These are phyloP conservation scores for Lachnellula arida DNA, from an alignment of 2,329 filamentous ascomycete genomes.

Conservation along the genomic window DNA sequence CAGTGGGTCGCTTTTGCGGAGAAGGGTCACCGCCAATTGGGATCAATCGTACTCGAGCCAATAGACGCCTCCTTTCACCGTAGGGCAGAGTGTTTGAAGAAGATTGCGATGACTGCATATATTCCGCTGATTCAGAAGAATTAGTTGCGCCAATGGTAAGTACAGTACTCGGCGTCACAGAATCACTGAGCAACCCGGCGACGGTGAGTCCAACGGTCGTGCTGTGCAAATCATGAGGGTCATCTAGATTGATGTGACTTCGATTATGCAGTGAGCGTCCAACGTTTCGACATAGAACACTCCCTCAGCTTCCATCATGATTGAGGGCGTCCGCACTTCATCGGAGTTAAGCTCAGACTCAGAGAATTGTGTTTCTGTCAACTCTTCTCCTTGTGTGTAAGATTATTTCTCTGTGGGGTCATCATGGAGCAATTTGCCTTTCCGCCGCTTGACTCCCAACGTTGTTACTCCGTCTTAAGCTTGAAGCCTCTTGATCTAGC, in stretches of 20 bases:
- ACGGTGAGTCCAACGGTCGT: slow-evolving; percentile 3
- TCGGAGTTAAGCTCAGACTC: not conserved
- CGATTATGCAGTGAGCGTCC: slow-evolving; percentile 12
- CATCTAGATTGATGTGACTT: slow-evolving; percentile 1
- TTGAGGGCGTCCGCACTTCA: slow-evolving; percentile 2
- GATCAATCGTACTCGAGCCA: slow-evolving; percentile 7
- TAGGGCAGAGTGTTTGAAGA: slow-evolving; percentile 11
- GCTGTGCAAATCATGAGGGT: not conserved
- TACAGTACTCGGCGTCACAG: not conserved
- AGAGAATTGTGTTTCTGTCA: not conserved
- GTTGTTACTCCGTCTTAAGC: too few species aligned
- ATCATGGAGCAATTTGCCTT: too few species aligned
- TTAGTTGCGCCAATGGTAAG: slow-evolving; percentile 5
- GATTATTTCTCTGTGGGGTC: too few species aligned
- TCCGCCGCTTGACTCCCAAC: too few species aligned
- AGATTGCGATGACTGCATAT: slow-evolving; percentile 13
- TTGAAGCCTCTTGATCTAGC: too few species aligned
- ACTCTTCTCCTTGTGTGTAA: too few species aligned
- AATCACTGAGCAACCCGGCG: not conserved
- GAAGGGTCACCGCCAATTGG: slow-evolving; percentile 15
- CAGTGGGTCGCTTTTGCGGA: slow-evolving; percentile 3
- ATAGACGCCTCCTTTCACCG: not conserved
- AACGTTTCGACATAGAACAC: slow-evolving; percentile 15
- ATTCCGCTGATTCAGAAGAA: slow-evolving; percentile 2
- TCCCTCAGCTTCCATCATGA: slow-evolving; percentile 8